phyloP scores from a whole-genome alignment of 305 asterid genomes.

The Salvia sclarea region DNA sequence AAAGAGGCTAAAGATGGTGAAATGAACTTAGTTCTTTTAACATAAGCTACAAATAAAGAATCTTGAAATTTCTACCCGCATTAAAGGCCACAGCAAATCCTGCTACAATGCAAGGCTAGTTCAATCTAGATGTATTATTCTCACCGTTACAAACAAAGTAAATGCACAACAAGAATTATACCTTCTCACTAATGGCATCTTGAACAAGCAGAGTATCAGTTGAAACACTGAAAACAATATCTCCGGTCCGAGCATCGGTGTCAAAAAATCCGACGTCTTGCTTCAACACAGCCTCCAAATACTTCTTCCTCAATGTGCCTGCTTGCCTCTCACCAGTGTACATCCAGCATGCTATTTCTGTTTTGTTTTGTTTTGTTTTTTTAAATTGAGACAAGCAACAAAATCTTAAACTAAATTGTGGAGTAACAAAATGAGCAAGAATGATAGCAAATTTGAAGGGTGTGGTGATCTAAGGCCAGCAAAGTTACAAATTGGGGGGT shows the following conservation, averaged over 20 bases:
- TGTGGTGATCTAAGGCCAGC: neutral
- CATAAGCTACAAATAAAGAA: slow-evolving; percentile 28
- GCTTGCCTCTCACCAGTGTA: slow-evolving; percentile 94
- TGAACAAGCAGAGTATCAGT: slow-evolving; percentile 98
- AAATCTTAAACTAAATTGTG: neutral
- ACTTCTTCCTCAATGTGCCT: slow-evolving; percentile 80
- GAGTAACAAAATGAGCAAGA: slow-evolving; percentile 24
- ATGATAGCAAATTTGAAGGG: slow-evolving; percentile 9
- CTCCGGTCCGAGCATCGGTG: slow-evolving; percentile 99
- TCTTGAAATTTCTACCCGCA: slow-evolving; percentile 3
- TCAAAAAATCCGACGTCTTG: slow-evolving; percentile 99
- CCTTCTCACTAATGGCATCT: slow-evolving; percentile 99
- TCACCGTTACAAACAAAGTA: slow-evolving; percentile 35
- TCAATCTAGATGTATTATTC: slow-evolving; percentile 37
- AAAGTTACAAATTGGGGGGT: slow-evolving; percentile 8
- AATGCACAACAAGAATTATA: slow-evolving; percentile 16
- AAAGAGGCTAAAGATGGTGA: neutral
- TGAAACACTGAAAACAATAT: slow-evolving; percentile 93
- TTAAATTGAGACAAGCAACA: neutral
- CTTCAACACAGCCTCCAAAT: slow-evolving; percentile 89
- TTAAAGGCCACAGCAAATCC: slow-evolving; percentile 39
- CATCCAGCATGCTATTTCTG: slow-evolving; percentile 99
- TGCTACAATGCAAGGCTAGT: slow-evolving; percentile 30
- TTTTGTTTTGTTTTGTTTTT: slow-evolving; percentile 1
- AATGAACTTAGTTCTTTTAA: slow-evolving; percentile 27